Evolutionary conservation across 208 protist species (phyloP).

Genomic region (Naegleria lovaniensis): DNA sequence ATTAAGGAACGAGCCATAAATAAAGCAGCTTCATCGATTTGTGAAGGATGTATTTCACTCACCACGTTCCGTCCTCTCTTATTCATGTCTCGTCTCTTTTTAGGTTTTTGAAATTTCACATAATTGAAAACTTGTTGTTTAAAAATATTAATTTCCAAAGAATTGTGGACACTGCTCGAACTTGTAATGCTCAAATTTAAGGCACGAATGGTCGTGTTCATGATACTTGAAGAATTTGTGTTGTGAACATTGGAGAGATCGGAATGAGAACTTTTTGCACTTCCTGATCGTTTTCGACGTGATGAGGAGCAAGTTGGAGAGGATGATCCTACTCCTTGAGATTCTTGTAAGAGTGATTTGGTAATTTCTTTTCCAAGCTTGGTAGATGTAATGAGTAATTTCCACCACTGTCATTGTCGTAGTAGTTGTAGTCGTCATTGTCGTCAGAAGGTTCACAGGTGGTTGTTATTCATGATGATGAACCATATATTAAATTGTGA

Average conservation of each 20-base stretch:
- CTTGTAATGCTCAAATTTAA: too few relatives aligned
- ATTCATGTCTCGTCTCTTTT: background rate
- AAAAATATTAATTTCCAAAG: too few relatives aligned
- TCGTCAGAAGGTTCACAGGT: too few relatives aligned
- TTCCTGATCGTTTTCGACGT: too few relatives aligned
- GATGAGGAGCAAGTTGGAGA: too few relatives aligned
- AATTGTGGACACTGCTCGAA: too few relatives aligned
- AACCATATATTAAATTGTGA: too few relatives aligned
- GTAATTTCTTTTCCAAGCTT: background rate
- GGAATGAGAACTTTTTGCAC: too few relatives aligned
- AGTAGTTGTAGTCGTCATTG: background rate
- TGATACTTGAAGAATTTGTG: too few relatives aligned
- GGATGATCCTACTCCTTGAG: background rate
- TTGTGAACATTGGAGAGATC: too few relatives aligned
- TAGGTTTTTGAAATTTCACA: background rate
- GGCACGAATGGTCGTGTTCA: too few relatives aligned
- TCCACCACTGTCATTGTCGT: background rate
- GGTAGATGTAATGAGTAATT: background rate
- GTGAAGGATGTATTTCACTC: background rate
- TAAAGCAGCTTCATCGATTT: background rate
- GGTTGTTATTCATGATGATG: too few relatives aligned
- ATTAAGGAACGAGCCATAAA: background rate
- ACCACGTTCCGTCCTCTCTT: background rate
- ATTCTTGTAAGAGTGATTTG: background rate
- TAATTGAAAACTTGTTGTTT: background rate